phyloP scores from a whole-genome alignment of 1,284 basidiomycete genomes.

The Ganoderma leucocontextum region DNA sequence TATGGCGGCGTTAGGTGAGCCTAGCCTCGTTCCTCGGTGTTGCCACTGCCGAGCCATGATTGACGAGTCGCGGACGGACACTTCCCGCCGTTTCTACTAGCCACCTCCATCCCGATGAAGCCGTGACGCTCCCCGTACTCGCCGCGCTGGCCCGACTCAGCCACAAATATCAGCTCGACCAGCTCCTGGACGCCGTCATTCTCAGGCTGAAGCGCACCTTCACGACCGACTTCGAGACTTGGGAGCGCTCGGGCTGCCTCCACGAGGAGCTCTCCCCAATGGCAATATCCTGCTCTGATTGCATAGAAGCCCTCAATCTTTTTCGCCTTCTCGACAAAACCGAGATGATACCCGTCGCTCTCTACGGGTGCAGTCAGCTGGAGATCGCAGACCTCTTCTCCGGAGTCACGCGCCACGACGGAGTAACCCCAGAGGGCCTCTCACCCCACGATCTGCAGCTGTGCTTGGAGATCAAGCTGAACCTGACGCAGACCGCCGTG shows the following conservation, averaged over 20 bases:
- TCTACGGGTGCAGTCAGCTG: constrained; percentile 5
- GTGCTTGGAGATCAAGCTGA: no score
- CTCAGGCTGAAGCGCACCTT: not conserved
- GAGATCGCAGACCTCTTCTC: not conserved
- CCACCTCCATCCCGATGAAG: not conserved
- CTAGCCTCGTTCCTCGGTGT: not conserved
- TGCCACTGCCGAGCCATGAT: not conserved
- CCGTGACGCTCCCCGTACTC: constrained; percentile 6
- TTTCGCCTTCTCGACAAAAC: constrained; percentile 5
- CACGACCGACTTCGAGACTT: not conserved
- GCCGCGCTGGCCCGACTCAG: constrained; percentile 12
- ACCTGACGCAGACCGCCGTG: not conserved
- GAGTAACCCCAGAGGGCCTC: not conserved
- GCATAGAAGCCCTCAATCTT: constrained; percentile 15
- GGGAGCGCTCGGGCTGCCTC: not conserved
- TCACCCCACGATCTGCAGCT: not conserved
- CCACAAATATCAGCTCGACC: constrained; percentile 23
- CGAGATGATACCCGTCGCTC: not conserved
- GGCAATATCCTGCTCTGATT: not conserved
- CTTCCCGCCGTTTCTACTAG: not conserved
- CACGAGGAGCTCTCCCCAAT: not conserved
- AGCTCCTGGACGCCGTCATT: not conserved
- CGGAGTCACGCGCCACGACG: not conserved
- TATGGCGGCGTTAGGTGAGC: constrained; percentile 7
- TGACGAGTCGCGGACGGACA: no score